phyloP scores from a whole-genome alignment of 768 basidiomycete genomes.

The Trametes punicea region DNA sequence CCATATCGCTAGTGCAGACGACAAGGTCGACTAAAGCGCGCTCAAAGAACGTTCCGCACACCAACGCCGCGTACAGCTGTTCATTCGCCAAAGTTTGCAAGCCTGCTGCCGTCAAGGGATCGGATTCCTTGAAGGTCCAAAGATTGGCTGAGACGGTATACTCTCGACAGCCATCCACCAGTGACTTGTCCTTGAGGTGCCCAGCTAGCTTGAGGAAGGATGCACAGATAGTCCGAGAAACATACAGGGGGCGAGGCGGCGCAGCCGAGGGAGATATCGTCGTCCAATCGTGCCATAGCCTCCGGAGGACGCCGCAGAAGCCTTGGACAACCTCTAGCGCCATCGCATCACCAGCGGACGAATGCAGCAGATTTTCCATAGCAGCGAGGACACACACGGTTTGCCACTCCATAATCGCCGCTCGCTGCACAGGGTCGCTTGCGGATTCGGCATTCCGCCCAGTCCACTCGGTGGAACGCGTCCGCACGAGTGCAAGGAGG shows the following conservation, averaged over 20 bases:
- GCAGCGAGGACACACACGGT: conserved; percentile 15
- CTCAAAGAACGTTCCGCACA: conserved; percentile 13
- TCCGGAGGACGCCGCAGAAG: conserved; percentile 14
- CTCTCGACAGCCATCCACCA: conserved; percentile 11
- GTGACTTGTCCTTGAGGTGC: conserved; percentile 1
- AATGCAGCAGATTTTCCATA: conserved; percentile 4
- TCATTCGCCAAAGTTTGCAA: conserved; percentile 10
- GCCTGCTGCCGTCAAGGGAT: not conserved
- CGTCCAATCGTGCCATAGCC: conserved; percentile 37
- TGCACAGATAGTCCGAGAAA: conserved; percentile 13
- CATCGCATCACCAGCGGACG: not conserved
- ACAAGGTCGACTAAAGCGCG: conserved; percentile 15
- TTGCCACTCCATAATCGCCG: conserved; percentile 21
- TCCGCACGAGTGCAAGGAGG: conserved; percentile 11
- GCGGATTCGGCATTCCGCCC: not conserved
- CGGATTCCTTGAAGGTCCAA: conserved; percentile 1
- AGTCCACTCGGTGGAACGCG: not conserved
- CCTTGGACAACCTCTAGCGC: conserved; percentile 1
- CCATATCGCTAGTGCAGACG: conserved; percentile 2
- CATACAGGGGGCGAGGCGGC: conserved; percentile 1
- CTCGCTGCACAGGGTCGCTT: not conserved
- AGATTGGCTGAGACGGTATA: not conserved
- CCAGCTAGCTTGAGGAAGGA: conserved; percentile 24
- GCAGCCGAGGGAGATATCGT: not conserved
- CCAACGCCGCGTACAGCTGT: conserved; percentile 14